phyloP scores from a whole-genome alignment of 306 rosid genomes.

The Lotus japonicus region DNA sequence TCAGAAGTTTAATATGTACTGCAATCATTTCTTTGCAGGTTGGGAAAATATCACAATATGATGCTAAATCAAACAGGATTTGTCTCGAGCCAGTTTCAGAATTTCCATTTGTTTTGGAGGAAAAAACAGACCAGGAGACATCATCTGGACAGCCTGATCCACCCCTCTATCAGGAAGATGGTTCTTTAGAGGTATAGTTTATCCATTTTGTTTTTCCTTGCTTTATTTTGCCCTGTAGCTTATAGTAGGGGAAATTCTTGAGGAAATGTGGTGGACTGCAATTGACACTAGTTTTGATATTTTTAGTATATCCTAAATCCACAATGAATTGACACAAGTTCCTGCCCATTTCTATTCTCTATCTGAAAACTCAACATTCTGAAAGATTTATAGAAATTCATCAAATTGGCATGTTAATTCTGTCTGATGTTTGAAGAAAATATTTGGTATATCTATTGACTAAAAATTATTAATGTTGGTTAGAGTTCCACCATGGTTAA shows the following conservation, averaged over 20 bases:
- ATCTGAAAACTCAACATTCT: neutral
- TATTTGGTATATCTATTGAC: neutral
- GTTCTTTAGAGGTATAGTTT: conserved; percentile 71
- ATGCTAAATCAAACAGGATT: conserved; percentile 48
- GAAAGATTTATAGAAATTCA: neutral
- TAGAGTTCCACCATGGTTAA: neutral
- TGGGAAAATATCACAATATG: conserved; percentile 57
- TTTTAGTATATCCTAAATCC: no score
- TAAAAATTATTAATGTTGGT: neutral
- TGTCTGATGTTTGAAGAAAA: neutral
- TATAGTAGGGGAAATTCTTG: no score
- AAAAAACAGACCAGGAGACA: conserved; percentile 40
- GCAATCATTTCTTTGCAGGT: conserved; percentile 45
- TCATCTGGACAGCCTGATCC: conserved; percentile 40
- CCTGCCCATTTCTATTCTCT: neutral
- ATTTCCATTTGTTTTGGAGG: conserved; percentile 59
- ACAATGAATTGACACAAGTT: no score
- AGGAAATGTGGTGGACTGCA: no score
- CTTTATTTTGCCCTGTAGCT: no score
- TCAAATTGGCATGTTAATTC: neutral
- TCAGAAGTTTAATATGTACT: neutral
- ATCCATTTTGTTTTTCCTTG: no score
- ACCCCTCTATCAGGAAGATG: conserved; percentile 67
- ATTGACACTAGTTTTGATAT: no score
- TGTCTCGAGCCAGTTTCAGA: conserved; percentile 54